Conservation (phyloP, 177 flowering plant genomes). For the Vitis hybrid region DNA sequence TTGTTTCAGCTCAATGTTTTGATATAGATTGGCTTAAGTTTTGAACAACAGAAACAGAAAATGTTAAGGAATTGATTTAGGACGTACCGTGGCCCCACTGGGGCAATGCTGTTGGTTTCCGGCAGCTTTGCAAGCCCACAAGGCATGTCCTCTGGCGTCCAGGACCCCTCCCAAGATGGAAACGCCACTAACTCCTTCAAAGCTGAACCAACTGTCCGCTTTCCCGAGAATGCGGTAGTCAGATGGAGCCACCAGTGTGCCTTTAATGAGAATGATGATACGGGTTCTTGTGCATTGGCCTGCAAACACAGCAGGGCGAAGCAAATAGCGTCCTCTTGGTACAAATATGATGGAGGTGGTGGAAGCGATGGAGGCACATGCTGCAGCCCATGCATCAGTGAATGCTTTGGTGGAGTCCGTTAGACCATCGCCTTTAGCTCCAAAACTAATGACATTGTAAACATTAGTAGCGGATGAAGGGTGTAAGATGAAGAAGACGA, state of each 20-base stretch:
- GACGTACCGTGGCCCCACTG: conserved; percentile 6
- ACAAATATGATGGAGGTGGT: neutral
- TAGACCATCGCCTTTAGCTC: conserved; percentile 19
- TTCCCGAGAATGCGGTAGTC: neutral
- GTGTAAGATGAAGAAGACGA: neutral
- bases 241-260: conserved; percentile 42
- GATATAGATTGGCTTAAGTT: no score
- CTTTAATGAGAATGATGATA: conserved; percentile 17
- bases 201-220: no score
- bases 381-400: conserved; percentile 14
- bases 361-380: conserved; percentile 3
- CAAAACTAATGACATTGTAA: conserved; percentile 14
- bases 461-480: neutral
- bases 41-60: no score
- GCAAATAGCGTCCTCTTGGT: conserved; percentile 3
- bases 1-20: no score
- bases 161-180: conserved; percentile 30
- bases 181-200: conserved; percentile 16
- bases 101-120: neutral
- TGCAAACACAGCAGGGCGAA: conserved; percentile 4
- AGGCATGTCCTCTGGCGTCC: conserved; percentile 27
- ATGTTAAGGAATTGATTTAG: no score
- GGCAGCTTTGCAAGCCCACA: conserved; percentile 32
- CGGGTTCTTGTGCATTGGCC: conserved; percentile 17
- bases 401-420: conserved; percentile 18